Conservation (phyloP, 352 stramenopile genomes). For the Thalassiosira livingstoniorum region DNA sequence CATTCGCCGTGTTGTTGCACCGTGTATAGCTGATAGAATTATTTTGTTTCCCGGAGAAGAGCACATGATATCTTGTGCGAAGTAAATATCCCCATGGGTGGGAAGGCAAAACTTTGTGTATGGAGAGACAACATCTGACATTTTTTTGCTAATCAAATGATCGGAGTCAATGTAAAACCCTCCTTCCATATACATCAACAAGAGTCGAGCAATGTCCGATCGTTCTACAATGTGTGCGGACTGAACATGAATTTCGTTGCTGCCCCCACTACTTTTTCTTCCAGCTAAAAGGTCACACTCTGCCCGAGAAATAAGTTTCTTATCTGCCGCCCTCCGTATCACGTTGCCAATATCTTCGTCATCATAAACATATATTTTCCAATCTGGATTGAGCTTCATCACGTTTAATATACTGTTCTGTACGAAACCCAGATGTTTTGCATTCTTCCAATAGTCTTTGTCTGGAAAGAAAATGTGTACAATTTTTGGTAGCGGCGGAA, state of each 20-base stretch:
- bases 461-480: constrained; percentile 55
- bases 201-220: constrained; percentile 33
- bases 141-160: constrained; percentile 32
- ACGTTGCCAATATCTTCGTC: constrained; percentile 32
- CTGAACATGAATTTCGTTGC: too few species aligned
- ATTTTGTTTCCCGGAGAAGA: constrained; percentile 38
- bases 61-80: constrained; percentile 47
- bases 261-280: background rate
- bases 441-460: constrained; percentile 25
- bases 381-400: constrained; percentile 40
- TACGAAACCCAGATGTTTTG: constrained; percentile 25
- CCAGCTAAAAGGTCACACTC: constrained; percentile 40
- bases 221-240: constrained; percentile 49
- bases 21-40: constrained; percentile 31
- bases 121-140: constrained; percentile 5
- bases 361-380: constrained; percentile 46
- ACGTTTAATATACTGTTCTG: constrained; percentile 37
- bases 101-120: constrained; percentile 37
- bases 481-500: constrained; percentile 32
- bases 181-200: constrained; percentile 45
- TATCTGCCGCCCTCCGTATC: constrained; percentile 17
- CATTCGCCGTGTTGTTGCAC: constrained; percentile 30
- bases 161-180: constrained; percentile 48
- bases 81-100: constrained; percentile 42
- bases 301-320: constrained; percentile 31